These are phyloP conservation scores for Leccinellum rugosiceps DNA, from an alignment of 768 basidiomycete genomes.

Conservation along the genomic window DNA sequence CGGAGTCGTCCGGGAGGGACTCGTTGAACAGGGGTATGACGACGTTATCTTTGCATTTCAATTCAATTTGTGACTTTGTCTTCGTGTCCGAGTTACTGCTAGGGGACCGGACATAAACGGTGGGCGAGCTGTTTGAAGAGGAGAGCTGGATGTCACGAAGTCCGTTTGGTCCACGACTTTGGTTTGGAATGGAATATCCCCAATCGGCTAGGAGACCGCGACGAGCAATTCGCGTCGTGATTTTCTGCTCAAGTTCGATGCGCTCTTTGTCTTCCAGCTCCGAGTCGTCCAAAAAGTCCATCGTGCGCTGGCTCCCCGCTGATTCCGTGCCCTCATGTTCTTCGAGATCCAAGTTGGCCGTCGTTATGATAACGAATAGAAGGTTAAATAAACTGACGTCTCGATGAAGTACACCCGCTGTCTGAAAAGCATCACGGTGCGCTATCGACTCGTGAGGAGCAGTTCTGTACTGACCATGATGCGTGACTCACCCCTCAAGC, in stretches of 20 bases:
- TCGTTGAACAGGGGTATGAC: neutral
- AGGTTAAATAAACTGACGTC: slow-evolving; percentile 6
- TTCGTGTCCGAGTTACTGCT: neutral
- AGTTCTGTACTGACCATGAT: neutral
- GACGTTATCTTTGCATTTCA: neutral
- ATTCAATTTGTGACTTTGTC: neutral
- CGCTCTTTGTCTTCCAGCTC: too few relatives aligned
- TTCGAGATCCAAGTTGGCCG: too few relatives aligned
- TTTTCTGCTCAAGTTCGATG: too few relatives aligned
- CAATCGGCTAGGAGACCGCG: neutral
- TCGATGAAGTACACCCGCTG: neutral
- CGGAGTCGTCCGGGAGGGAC: neutral
- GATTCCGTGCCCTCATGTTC: too few relatives aligned
- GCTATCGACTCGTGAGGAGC: neutral
- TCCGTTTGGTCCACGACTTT: neutral
- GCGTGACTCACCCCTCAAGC: too few relatives aligned
- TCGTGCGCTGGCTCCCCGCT: too few relatives aligned
- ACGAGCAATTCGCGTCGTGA: too few relatives aligned
- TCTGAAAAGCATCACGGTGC: neutral
- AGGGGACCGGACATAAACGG: neutral
- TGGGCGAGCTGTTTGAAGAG: neutral
- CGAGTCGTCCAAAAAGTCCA: too few relatives aligned
- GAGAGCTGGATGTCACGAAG: neutral
- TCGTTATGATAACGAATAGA: too few relatives aligned
- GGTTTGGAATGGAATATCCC: neutral